A percentile compares a stretch with the other conserved stretches of the same genome.
These are phyloP conservation scores for Clonostachys rosea DNA, from an alignment of 2,329 filamentous ascomycete genomes.

Conservation along the genomic window DNA sequence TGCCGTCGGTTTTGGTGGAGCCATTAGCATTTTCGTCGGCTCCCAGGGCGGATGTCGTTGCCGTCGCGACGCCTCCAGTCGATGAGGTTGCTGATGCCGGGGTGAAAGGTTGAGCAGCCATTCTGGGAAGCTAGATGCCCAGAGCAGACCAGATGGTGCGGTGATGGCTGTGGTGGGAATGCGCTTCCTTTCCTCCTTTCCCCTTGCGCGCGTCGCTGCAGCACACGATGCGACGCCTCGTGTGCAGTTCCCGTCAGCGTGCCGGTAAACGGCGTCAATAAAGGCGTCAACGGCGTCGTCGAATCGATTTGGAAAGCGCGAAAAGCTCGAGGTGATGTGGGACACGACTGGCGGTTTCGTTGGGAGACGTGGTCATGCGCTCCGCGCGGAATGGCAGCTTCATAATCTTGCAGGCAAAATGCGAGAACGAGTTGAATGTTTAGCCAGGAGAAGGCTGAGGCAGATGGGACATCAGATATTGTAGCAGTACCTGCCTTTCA, in stretches of 20 bases:
- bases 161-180: neutral
- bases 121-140: constrained; percentile 17
- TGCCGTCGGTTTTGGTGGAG: neutral
- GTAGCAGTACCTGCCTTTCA: too few species aligned
- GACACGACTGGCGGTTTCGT: too few species aligned
- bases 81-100: constrained; percentile 23
- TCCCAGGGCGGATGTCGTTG: neutral
- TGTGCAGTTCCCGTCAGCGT: neutral
- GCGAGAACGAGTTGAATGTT: too few species aligned
- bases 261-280: neutral
- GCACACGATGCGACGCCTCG: neutral
- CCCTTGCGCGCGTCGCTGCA: neutral
- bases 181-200: neutral
- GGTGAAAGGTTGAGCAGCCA: constrained; percentile 35
- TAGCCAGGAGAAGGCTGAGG: too few species aligned
- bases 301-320: neutral
- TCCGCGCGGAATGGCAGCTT: too few species aligned
- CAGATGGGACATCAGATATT: too few species aligned
- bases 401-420: too few species aligned
- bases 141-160: neutral
- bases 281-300: neutral
- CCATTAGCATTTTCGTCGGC: constrained; percentile 10
- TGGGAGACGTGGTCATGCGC: too few species aligned
- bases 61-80: constrained; percentile 4
- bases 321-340: neutral